Evolutionary conservation across 257 asterid species (phyloP), one percentile per base, ranked within the genome.

Genomic region (Capsicum baccatum): DNA sequence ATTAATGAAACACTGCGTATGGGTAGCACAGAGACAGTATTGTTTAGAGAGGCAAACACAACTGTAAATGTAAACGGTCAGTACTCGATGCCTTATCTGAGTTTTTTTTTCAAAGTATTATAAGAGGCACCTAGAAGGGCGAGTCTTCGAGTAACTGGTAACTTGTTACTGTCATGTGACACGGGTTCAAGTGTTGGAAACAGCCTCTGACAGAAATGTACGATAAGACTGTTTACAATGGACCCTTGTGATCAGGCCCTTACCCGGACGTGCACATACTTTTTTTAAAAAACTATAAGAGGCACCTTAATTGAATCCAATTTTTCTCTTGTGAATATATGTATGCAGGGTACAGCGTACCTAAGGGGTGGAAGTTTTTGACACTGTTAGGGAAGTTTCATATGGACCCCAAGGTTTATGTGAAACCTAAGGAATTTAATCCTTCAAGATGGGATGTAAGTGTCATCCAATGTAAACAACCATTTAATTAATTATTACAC

Each of bases 371-470:
- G 66, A 59, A 59, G 6, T 16, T 16, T 59, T 59, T 59, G 66
- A 6, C 66, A 59, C 17, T 59, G 66, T 59, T 59, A 59, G 66
- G 66, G 26, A 59, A 59, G 7, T 17, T 59, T 6, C 8, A 59
- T 59, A 59, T 16, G 66, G 66, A 59, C 66, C 66, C 66, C 16
- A 8, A 59, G 4, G 7, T 6, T 59, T 59, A 17, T 59, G 66
- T 59, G 66, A 59, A 59, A 7, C 66, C 66, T n/a, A 59, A 59
- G 26, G 66, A 59, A 59, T 59, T 59, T 59, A 59, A 16, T 59
- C 66, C 66, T 59, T 59, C 66, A 59, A 59, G 66, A 59, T 59
- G 66, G 66, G 66, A 59, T 59, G 66, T 59, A 59, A 59, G 66
- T 17, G 48, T 44, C 48, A 44, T 44, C 8, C 48, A 44, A 26